phyloP scores from a whole-genome alignment of 805 yeast species.

The Cyberlindnera xishuangbannaensis region DNA sequence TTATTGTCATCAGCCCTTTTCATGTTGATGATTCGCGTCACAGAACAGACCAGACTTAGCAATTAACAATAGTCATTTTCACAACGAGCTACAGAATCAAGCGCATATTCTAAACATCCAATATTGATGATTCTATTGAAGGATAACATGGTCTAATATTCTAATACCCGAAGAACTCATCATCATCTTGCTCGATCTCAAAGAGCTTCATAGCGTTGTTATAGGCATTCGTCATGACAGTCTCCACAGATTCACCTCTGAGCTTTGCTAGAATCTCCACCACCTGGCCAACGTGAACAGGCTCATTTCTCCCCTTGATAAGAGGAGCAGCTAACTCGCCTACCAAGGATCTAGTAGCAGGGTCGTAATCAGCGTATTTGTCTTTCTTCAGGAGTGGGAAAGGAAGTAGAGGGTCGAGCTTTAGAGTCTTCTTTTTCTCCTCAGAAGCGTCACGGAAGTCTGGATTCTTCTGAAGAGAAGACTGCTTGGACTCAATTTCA shows the following conservation, averaged over 20 bases:
- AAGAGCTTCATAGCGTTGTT: constrained; percentile 45
- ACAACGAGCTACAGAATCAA: too few species aligned
- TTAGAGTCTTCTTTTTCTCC: constrained; percentile 12
- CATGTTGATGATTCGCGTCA: too few species aligned
- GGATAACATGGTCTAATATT: too few species aligned
- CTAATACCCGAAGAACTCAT: constrained; percentile 14
- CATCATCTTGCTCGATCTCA: constrained; percentile 24
- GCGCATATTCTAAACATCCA: too few species aligned
- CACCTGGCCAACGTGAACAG: constrained; percentile 76
- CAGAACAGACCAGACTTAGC: too few species aligned
- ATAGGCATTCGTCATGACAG: constrained; percentile 46
- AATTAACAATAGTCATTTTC: too few species aligned
- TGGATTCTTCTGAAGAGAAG: constrained; percentile 9
- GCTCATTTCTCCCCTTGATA: constrained; percentile 87
- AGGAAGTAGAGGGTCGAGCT: constrained; percentile 49
- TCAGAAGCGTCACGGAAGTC: constrained; percentile 9
- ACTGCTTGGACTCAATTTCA: constrained; percentile 19
- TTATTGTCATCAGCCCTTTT: too few species aligned
- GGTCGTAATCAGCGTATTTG: constrained; percentile 34
- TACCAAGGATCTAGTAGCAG: constrained; percentile 23
- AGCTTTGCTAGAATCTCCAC: constrained; percentile 62
- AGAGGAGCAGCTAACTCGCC: constrained; percentile 34
- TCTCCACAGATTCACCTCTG: constrained; percentile 35
- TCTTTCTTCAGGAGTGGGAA: constrained; percentile 64
- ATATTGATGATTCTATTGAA: too few species aligned